These are phyloP conservation scores for Rhodotorula mucilaginosa DNA, from an alignment of 1,284 basidiomycete genomes.

Conservation along the genomic window DNA sequence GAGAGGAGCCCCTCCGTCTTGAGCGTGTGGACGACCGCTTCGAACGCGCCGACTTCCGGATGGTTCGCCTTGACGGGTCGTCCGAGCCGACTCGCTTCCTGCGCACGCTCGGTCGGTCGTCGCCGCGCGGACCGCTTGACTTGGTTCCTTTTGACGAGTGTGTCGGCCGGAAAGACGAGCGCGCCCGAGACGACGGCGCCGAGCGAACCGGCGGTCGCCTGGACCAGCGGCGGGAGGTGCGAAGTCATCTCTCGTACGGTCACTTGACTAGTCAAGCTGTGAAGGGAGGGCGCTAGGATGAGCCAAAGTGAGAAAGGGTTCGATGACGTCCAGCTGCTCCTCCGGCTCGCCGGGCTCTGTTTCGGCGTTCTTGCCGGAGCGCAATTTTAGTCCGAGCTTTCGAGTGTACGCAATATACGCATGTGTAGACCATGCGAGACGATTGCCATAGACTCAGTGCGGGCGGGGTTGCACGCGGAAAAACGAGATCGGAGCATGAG, in stretches of 20 bases:
- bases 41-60: neutral
- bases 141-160: conserved; percentile 52
- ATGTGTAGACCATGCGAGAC: no score
- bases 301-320: neutral
- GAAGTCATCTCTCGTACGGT: conserved; percentile 41
- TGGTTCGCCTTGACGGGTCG: conserved; percentile 1
- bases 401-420: no score
- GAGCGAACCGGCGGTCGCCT: conserved; percentile 52
- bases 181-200: conserved; percentile 52
- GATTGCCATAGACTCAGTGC: no score
- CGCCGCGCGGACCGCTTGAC: conserved; percentile 17
- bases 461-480: no score
- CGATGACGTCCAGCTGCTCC: neutral
- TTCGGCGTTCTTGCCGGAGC: no score
- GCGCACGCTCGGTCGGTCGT: conserved; percentile 9
- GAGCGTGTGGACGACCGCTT: conserved; percentile 29
- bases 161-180: conserved; percentile 54
- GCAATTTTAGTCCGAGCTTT: no score
- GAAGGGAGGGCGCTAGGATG: no score
- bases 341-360: no score
- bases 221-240: conserved; percentile 50
- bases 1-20: conserved; percentile 39
- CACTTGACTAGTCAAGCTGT: neutral
- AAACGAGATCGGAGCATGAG: no score
- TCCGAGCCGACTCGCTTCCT: neutral